Percentiles rank a stretch among this genome's conserved stretches.
phyloP scores from a whole-genome alignment of 2,329 filamentous ascomycete genomes.

The Ophioceras dolichostomum region DNA sequence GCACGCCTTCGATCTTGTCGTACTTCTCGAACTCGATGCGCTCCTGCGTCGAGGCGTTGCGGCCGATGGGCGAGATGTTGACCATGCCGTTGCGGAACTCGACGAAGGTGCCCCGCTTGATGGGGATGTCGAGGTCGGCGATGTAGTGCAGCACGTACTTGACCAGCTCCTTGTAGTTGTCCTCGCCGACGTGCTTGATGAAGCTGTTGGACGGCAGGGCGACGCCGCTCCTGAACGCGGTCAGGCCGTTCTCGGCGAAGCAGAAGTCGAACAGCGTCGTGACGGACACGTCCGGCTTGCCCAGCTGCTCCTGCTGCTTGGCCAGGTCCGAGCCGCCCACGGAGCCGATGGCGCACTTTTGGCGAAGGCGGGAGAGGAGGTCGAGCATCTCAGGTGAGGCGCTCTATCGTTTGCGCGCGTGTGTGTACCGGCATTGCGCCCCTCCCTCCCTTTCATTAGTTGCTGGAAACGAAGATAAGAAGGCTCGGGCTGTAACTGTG shows the following conservation, averaged over 20 bases:
- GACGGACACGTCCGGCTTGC: constrained; percentile 54
- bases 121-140: constrained; percentile 69
- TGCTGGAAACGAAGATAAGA: too few relatives aligned
- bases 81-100: constrained; percentile 91
- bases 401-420: constrained; percentile 1
- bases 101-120: constrained; percentile 76
- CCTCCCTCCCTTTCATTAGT: too few relatives aligned
- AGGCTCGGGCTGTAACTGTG: too few relatives aligned
- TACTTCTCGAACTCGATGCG: constrained; percentile 71
- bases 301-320: constrained; percentile 96
- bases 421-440: too few relatives aligned
- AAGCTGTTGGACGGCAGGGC: constrained; percentile 70
- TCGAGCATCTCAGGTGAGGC: constrained; percentile 73
- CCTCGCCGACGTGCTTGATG: constrained; percentile 84
- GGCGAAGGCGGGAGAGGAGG: constrained; percentile 66
- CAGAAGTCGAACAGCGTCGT: constrained; percentile 90
- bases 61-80: constrained; percentile 72
- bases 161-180: constrained; percentile 64
- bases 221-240: constrained; percentile 73
- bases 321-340: constrained; percentile 84
- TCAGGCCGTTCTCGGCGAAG: constrained; percentile 95
- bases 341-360: constrained; percentile 81
- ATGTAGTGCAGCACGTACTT: constrained; percentile 71
- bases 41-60: constrained; percentile 75
- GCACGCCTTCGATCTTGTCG: constrained; percentile 66